phyloP scores from a whole-genome alignment of 2,329 filamentous ascomycete genomes.

The Hymenoscyphus fructigenus region DNA sequence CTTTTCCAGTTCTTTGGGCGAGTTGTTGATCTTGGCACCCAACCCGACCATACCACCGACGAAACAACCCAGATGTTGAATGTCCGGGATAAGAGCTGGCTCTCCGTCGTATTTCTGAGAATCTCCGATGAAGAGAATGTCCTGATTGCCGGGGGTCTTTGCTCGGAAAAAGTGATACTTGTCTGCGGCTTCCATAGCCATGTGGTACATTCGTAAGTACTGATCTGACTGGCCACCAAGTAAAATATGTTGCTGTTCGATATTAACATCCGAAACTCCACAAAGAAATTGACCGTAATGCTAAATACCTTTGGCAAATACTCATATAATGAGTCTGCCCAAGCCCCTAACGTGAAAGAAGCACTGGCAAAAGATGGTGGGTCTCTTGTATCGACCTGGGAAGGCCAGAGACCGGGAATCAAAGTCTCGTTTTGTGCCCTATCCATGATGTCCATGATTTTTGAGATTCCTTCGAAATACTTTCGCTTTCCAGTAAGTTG shows the following conservation, averaged over 20 bases:
- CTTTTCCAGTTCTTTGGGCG: conserved; percentile 51
- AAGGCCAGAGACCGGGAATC: conserved; percentile 61
- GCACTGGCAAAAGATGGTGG: conserved; percentile 52
- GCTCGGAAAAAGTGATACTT: conserved; percentile 69
- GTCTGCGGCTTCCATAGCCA: conserved; percentile 57
- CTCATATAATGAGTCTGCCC: conserved; percentile 57
- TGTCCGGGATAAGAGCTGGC: conserved; percentile 33
- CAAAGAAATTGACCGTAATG: not conserved
- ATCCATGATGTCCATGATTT: conserved; percentile 55
- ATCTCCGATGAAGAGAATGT: conserved; percentile 35
- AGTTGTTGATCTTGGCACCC: conserved; percentile 59
- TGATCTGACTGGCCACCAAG: conserved; percentile 40
- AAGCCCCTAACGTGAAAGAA: conserved; percentile 53
- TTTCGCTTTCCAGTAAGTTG: conserved; percentile 58
- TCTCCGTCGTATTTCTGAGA: conserved; percentile 41
- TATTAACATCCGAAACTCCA: not conserved
- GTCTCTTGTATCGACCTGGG: conserved; percentile 49
- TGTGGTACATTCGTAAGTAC: conserved; percentile 65
- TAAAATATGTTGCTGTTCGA: conserved; percentile 39
- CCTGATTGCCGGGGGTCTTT: conserved; percentile 54
- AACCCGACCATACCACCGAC: conserved; percentile 69
- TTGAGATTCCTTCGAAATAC: conserved; percentile 59
- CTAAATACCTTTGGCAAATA: conserved; percentile 59
- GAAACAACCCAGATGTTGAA: conserved; percentile 70
- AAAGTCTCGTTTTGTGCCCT: conserved; percentile 50